These are phyloP conservation scores for Hypoxylon intermedium DNA, from an alignment of 495 filamentous ascomycete species.

Conservation along the genomic window DNA sequence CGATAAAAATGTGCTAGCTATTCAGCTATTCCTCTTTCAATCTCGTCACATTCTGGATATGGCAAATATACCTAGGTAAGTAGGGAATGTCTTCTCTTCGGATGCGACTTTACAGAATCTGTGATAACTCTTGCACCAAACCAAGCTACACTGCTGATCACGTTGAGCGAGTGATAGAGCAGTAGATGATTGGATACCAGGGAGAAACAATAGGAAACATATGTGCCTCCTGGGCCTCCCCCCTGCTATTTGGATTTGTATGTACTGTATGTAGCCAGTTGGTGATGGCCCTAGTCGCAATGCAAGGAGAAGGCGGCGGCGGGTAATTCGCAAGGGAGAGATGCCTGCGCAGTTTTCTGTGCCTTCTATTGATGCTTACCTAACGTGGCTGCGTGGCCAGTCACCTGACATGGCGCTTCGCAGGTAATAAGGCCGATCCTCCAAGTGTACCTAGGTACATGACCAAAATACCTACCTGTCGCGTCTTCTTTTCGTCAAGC, in stretches of 20 bases:
- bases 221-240: slow-evolving; percentile 9
- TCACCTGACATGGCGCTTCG: slow-evolving; percentile 36
- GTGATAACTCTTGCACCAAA: not conserved
- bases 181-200: slow-evolving; percentile 10
- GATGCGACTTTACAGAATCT: slow-evolving; percentile 15
- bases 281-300: slow-evolving; percentile 3
- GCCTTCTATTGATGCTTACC: no score
- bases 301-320: no score
- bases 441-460: no score
- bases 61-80: slow-evolving; percentile 1
- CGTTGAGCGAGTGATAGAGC: no score
- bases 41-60: slow-evolving; percentile 26
- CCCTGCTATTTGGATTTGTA: slow-evolving; percentile 2
- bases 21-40: slow-evolving; percentile 30
- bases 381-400: no score
- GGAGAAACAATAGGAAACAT: slow-evolving; percentile 15
- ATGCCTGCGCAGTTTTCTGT: no score
- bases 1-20: slow-evolving; percentile 28
- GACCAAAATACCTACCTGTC: slow-evolving; percentile 20
- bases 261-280: slow-evolving; percentile 14
- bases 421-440: not conserved
- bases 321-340: no score
- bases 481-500: slow-evolving; percentile 19
- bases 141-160: not conserved
- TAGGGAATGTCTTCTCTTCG: not conserved